A percentile compares a stretch with the other conserved stretches of the same genome.
Conservation (phyloP, 2,329 filamentous ascomycete species). For the Cytospora paraplurivora region DNA sequence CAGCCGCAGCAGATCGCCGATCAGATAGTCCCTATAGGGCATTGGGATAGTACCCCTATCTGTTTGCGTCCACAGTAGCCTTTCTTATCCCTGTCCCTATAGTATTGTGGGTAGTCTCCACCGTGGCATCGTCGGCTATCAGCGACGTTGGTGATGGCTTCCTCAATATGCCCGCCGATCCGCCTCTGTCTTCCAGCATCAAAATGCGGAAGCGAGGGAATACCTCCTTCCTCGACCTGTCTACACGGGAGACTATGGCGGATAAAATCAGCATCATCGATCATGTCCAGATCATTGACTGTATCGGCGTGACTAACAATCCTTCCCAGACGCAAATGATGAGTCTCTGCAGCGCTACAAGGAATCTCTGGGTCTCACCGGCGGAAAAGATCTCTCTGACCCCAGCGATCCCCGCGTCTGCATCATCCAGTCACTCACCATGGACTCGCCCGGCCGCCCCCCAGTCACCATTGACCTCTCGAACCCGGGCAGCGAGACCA, state of each 20-base stretch:
- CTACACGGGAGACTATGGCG: neutral
- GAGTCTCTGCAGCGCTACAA: slow-evolving; percentile 98
- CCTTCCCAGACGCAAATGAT: slow-evolving; percentile 64
- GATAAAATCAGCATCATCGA: neutral
- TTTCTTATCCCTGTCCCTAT: neutral
- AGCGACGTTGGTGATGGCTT: neutral
- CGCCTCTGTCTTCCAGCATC: neutral
- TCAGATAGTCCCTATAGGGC: neutral
- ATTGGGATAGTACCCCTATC: neutral
- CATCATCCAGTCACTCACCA: slow-evolving; percentile 87
- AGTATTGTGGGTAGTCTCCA: neutral
- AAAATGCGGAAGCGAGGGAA: neutral
- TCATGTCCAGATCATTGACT: slow-evolving; percentile 5
- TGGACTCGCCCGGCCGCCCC: slow-evolving; percentile 78
- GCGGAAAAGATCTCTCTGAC: slow-evolving; percentile 71
- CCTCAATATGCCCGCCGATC: neutral
- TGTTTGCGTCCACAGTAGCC: neutral
- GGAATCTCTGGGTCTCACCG: slow-evolving; percentile 85
- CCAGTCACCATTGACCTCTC: slow-evolving; percentile 91
- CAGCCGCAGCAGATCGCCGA: neutral
- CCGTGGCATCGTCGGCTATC: neutral
- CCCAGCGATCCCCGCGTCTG: slow-evolving; percentile 84
- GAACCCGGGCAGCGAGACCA: slow-evolving; percentile 68
- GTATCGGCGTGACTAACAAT: neutral
- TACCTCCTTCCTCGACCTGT: neutral